Conservation (phyloP, 73 alveolate genomes). For the Symbiodinium natans region DNA sequence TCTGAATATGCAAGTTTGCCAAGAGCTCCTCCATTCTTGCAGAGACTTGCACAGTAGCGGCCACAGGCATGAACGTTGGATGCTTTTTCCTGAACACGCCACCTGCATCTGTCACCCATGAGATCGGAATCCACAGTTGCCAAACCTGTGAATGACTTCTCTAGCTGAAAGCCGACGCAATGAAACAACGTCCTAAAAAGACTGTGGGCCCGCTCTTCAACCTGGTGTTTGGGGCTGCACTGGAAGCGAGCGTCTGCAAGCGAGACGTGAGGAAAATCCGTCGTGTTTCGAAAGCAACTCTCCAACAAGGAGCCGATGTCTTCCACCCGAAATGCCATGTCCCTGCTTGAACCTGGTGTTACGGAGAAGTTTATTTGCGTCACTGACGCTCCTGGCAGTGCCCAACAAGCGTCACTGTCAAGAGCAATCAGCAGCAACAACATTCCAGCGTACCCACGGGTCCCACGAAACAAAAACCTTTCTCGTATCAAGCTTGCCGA, state of each 20-base stretch:
- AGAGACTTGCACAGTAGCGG: not conserved
- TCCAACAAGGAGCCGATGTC: not conserved
- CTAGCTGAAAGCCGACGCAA: not conserved
- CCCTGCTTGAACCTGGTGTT: not conserved
- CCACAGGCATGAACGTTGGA: not conserved
- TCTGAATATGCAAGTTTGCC: not conserved
- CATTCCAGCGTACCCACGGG: not conserved
- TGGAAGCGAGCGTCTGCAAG: not conserved
- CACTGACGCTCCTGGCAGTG: not conserved
- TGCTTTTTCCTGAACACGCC: not conserved
- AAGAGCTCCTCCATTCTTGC: not conserved
- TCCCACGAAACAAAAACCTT: not conserved
- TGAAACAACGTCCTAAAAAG: not conserved
- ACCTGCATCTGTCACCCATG: not conserved
- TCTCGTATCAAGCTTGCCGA: not conserved
- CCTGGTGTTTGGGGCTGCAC: not conserved
- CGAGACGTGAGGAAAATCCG: not conserved
- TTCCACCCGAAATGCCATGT: not conserved
- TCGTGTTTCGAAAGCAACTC: not conserved
- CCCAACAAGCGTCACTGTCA: not conserved
- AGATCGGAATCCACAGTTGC: not conserved
- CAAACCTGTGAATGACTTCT: not conserved
- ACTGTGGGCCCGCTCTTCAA: not conserved
- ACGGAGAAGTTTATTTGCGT: not conserved
- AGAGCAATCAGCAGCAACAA: not conserved